phyloP scores from a whole-genome alignment of 1,284 basidiomycete species.

The Pterulicium gracile region DNA sequence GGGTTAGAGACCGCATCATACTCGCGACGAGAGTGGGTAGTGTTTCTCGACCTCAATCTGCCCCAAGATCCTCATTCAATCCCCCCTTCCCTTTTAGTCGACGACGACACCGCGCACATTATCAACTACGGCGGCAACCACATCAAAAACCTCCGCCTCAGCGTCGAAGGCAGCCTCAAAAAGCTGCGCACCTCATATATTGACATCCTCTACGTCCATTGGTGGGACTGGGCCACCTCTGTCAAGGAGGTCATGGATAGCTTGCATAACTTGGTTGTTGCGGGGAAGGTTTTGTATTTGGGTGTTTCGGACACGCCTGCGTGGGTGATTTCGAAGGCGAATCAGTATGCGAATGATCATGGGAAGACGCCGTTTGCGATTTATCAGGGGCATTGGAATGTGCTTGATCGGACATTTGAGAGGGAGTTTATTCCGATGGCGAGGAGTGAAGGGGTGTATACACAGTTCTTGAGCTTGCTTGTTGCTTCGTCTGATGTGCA shows the following conservation, averaged over 20 bases:
- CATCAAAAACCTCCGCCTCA: conserved; percentile 19
- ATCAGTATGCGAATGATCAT: not conserved
- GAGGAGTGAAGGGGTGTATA: conserved; percentile 11
- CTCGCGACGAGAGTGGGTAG: conserved; percentile 27
- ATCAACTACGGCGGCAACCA: conserved; percentile 25
- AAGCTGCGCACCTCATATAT: conserved; percentile 31
- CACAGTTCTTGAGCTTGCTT: not conserved
- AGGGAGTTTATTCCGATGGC: conserved; percentile 45
- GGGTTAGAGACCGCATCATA: conserved; percentile 29
- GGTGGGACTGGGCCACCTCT: conserved; percentile 26
- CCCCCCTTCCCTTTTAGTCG: conserved; percentile 19
- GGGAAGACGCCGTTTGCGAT: conserved; percentile 2
- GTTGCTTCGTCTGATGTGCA: not conserved
- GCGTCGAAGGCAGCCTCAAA: conserved; percentile 23
- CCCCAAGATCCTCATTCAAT: conserved; percentile 13
- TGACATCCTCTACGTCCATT: conserved; percentile 26
- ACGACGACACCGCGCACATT: conserved; percentile 12
- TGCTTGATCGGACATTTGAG: conserved; percentile 35
- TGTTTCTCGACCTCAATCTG: conserved; percentile 5
- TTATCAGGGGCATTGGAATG: conserved; percentile 21
- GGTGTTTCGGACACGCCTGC: conserved; percentile 30
- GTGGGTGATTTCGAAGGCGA: conserved; percentile 11
- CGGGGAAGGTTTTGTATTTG: conserved; percentile 36
- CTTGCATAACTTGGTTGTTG: conserved; percentile 26
- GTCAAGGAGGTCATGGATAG: conserved; percentile 34